Base-by-base conservation (phyloP, 2,329 filamentous ascomycete species). In the Colletotrichum tabaci region DNA sequence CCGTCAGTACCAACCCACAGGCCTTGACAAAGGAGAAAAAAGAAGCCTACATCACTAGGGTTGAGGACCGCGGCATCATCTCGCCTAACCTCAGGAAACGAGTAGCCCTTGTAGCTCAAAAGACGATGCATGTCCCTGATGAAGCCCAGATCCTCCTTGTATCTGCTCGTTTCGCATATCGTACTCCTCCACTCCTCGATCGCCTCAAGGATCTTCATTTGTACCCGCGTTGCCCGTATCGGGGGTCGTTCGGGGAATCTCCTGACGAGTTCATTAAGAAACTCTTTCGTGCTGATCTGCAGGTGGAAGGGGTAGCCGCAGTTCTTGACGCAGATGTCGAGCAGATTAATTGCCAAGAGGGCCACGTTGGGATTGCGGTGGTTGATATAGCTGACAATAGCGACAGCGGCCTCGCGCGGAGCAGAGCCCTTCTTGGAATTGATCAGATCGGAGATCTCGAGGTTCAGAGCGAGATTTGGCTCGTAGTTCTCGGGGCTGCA, bases 311-410 rank as follows among this genome's bases (percentile, higher is more conserved):
- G 95, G 81, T 99, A 99, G 77, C 96, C 96, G 88, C 96, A 99
- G 85, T 99, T 99, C 87, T 99, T 99, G 83, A 98, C 96, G 83
- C 96, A 98, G 74, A 98, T 98, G 82, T 99, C 96, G 80, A 99
- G 93, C 76, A 99, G 90, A 85, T 92, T 92, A 79, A 98, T 88
- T 71, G 96, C 96, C 71, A 98, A 89, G 75, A 99, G 86, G 73
- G 95, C 93, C 76, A 99, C 94, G 82, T 98, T 98, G 72, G 95
- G 93, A 81, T 98, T 99, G 81, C 96, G 94, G 83, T 97, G 94
- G 85, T 99, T 99, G 87, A 98, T 92, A 80, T 95, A 95, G 83
- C 93, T 92, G 77, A 98, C 96, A 75, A 98, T 98, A 74, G 95
- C 91, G 75, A 97, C 91, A 73, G 96, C 96, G 60, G 96, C 95